Evolutionary conservation across 106 monocot species (phyloP), one percentile per base, ranked within the genome.

Genomic region (Phalaenopsis aphrodite): DNA sequence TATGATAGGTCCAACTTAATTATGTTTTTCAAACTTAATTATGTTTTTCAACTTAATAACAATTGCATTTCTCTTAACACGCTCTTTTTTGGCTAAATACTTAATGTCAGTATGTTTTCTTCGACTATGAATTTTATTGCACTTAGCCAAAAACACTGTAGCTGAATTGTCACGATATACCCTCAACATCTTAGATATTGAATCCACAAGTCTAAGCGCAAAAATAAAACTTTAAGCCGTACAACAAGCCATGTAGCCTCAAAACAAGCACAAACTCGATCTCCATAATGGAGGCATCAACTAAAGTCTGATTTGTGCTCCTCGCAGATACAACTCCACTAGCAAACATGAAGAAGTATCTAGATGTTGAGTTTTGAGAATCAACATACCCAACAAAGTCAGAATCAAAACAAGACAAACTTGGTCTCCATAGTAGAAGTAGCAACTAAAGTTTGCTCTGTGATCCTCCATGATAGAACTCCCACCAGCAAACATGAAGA

Each of bases 71-170:
- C 67, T 67, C 18, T 81, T 21, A 5, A 77, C 80, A 21, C 23
- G 46, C 43, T 85, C 67, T 5, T 42, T 85, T 2, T 77, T 68
- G 69, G 61, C 81, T 4, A 68, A 19, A 17, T 69, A 81, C 14
- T 81, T 85, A 6, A 85, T 42, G 14, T 81, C 77, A 17, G 81
- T 69, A 49, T 77, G 71, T 42, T 72, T 85, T 14, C 64, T 55
- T 52, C 43, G 21, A n/a, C 52, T 71, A 46, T 48, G 55, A 36
- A 12, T 52, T 16, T 85, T 85, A 37, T 79, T 79, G 64, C 78
- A 81, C 5, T 76, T 85, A 30, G 79, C 39, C 42, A 66, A 66
- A n/a, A 79, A 79, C 2, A 79, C 42, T 4, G 67, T 42, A 64
- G n/a, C 79, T 47, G 64, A 64, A 79, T 81, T 81, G 46, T 75